phyloP scores from a whole-genome alignment of 2,329 filamentous ascomycete genomes.

The Grosmannia penicillata region DNA sequence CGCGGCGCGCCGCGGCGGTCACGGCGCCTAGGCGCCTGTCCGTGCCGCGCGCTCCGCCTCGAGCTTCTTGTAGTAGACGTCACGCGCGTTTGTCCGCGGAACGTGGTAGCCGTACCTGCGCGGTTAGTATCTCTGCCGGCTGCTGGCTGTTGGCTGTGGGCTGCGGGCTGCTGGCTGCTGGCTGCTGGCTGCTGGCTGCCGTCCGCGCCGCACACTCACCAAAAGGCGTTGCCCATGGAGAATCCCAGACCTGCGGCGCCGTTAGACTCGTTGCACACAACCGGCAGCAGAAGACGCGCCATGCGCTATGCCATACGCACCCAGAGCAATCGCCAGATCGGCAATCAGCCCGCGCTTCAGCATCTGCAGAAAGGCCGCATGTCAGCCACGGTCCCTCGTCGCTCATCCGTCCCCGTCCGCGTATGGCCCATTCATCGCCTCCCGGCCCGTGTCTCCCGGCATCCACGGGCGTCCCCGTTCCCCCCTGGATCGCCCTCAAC shows the following conservation, averaged over 20 bases:
- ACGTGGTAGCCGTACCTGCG: slow-evolving; percentile 48
- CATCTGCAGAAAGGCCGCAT: slow-evolving; percentile 28
- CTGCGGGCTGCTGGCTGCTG: no score
- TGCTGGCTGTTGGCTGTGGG: no score
- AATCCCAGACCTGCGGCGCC: slow-evolving; percentile 37
- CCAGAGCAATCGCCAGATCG: slow-evolving; percentile 39
- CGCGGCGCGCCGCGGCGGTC: background rate
- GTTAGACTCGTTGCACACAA: no score
- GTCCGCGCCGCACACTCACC: slow-evolving; percentile 34
- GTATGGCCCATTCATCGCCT: no score
- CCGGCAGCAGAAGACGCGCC: no score
- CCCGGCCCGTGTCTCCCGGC: no score
- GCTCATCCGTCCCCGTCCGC: background rate
- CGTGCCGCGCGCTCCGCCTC: slow-evolving; percentile 37
- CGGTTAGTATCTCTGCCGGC: no score
- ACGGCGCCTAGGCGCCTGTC: background rate
- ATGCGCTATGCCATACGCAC: slow-evolving; percentile 26
- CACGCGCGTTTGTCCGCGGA: slow-evolving; percentile 42
- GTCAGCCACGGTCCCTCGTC: slow-evolving; percentile 2
- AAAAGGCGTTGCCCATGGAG: slow-evolving; percentile 39
- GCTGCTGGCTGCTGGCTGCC: no score
- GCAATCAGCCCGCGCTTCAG: slow-evolving; percentile 43
- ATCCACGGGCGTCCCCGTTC: no score
- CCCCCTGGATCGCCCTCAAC: no score
- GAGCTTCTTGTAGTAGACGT: slow-evolving; percentile 42